Percentiles rank a stretch among this genome's conserved stretches.
phyloP scores from a whole-genome alignment of 1,284 basidiomycete genomes.

The Trichosporon ovoides region DNA sequence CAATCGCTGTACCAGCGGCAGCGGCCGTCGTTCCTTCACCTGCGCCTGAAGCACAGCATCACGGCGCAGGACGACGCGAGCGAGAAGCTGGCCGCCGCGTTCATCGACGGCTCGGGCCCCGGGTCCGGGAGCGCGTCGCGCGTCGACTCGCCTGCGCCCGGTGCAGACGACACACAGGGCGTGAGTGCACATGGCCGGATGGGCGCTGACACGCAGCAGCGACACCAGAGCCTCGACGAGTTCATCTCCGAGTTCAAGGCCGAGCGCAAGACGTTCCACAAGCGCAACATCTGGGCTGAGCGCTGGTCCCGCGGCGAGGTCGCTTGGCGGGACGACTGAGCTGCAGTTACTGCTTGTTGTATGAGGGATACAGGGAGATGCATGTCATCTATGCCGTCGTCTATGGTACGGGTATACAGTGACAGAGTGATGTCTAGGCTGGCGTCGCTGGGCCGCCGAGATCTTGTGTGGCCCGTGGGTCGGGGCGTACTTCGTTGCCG shows the following conservation, averaged over 20 bases:
- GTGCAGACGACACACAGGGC: constrained; percentile 9
- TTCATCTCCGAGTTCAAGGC: constrained; percentile 85
- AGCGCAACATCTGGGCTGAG: constrained; percentile 79
- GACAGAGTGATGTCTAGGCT: no score
- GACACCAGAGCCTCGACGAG: constrained; percentile 59
- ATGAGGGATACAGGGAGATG: neutral
- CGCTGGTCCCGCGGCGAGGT: constrained; percentile 78
- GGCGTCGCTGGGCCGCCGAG: no score
- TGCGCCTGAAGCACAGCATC: constrained; percentile 76
- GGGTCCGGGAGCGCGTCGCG: constrained; percentile 33
- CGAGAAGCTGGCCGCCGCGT: constrained; percentile 70
- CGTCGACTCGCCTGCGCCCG: constrained; percentile 47
- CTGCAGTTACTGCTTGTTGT: constrained; percentile 2
- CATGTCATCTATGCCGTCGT: constrained; percentile 4
- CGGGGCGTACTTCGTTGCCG: no score
- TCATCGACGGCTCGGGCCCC: constrained; percentile 59
- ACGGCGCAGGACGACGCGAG: constrained; percentile 82
- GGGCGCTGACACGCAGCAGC: no score
- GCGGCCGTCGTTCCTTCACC: constrained; percentile 73
- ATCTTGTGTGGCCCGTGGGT: no score
- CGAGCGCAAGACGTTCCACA: constrained; percentile 77
- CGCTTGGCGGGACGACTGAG: constrained; percentile 63
- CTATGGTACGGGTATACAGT: no score
- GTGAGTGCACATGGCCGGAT: no score
- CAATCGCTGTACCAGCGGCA: constrained; percentile 81